These are phyloP conservation scores for Globisporangium nodosum DNA, from an alignment of 352 stramenopile species.

Conservation along the genomic window DNA sequence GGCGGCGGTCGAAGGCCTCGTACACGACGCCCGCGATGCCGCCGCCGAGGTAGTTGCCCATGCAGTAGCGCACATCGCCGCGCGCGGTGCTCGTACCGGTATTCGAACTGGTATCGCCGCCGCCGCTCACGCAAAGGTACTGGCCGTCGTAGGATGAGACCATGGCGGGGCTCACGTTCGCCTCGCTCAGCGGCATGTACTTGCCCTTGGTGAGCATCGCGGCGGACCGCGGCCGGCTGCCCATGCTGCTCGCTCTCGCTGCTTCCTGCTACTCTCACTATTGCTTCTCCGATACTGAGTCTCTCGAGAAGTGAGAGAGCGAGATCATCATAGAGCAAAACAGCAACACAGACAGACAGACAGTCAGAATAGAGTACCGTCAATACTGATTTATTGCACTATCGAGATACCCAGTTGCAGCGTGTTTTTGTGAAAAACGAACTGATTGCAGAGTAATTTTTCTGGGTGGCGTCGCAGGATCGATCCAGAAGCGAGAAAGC, in stretches of 20 bases:
- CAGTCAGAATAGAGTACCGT: no score
- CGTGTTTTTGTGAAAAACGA: no score
- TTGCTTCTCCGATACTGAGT: no score
- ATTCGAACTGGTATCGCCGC: background rate
- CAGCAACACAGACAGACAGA: no score
- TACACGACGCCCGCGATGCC: constrained; percentile 92
- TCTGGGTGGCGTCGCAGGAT: no score
- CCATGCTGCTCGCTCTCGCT: background rate
- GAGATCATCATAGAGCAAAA: no score
- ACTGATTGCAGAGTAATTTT: no score
- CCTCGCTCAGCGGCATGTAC: constrained; percentile 86
- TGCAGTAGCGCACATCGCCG: constrained; percentile 43
- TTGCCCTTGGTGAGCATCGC: constrained; percentile 58
- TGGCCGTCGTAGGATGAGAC: constrained; percentile 78
- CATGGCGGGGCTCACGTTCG: constrained; percentile 68
- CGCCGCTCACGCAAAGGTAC: constrained; percentile 45
- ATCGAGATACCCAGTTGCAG: no score
- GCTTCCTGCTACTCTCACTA: no score
- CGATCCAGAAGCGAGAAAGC: no score
- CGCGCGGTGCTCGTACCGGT: background rate
- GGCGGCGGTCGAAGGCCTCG: constrained; percentile 80
- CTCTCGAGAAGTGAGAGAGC: no score
- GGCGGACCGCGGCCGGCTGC: constrained; percentile 14
- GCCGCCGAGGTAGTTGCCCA: constrained; percentile 91
- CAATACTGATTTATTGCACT: no score